Evolutionary conservation across 192 early-diverging fungal genomes (phyloP).

Genomic region (Entrophospora sp.): DNA sequence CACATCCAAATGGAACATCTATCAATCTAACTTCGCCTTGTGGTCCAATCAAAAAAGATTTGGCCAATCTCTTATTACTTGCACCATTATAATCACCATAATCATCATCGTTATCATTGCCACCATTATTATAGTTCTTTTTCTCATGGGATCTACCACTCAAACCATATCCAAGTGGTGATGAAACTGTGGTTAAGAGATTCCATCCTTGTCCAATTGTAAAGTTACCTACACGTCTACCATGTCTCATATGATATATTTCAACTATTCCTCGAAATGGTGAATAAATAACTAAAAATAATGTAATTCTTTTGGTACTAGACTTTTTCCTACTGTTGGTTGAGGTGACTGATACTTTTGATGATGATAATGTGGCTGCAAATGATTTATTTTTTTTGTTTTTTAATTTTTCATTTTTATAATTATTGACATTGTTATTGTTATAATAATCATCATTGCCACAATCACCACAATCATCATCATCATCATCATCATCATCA

Average conservation of each 20-base stretch:
- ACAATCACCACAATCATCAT: background rate
- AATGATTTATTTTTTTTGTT: background rate
- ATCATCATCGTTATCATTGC: constrained; percentile 20
- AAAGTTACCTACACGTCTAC: constrained; percentile 47
- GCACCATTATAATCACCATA: constrained; percentile 12
- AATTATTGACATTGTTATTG: background rate
- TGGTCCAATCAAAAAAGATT: constrained; percentile 45
- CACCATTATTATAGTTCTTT: constrained; percentile 11
- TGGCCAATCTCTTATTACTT: constrained; percentile 26
- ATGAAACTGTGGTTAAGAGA: constrained; percentile 37
- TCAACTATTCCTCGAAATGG: constrained; percentile 54
- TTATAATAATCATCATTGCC: background rate
- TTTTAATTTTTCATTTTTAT: background rate
- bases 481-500: constrained; percentile 11
- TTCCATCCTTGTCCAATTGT: constrained; percentile 52
- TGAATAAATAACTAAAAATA: constrained; percentile 59
- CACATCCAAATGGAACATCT: constrained; percentile 15
- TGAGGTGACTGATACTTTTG: too few species aligned
- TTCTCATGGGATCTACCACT: constrained; percentile 27
- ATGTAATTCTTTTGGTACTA: constrained; percentile 22
- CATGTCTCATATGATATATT: constrained; percentile 52
- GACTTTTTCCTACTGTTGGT: background rate
- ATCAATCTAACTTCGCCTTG: constrained; percentile 39
- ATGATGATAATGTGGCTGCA: background rate
- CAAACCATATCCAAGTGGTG: constrained; percentile 34